phyloP scores from a whole-genome alignment of 2,329 filamentous ascomycete species.

The Fusarium sublunatum region DNA sequence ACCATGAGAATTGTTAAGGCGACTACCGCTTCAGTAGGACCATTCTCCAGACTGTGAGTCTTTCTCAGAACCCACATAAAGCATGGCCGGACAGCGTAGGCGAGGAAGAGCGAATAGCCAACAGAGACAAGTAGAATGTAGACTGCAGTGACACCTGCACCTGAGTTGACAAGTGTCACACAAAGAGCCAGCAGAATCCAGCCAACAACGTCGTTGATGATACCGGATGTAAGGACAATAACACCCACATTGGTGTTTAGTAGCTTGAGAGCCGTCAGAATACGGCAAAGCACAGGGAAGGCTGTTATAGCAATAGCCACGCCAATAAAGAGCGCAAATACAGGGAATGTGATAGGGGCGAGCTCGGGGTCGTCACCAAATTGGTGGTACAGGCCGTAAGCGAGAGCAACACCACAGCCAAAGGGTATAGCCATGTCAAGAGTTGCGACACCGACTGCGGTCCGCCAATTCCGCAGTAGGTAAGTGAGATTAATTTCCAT shows the following conservation, averaged over 20 bases:
- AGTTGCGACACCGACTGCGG: conserved; percentile 80
- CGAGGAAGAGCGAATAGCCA: conserved; percentile 80
- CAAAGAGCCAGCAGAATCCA: conserved; percentile 95
- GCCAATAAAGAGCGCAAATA: conserved; percentile 81
- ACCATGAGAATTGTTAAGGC: conserved; percentile 83
- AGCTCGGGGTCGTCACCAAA: conserved; percentile 64
- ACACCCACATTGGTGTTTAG: conserved; percentile 85
- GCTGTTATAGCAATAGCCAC: conserved; percentile 93
- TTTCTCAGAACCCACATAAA: conserved; percentile 80
- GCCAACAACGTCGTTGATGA: conserved; percentile 80
- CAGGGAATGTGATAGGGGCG: conserved; percentile 60
- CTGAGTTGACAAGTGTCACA: conserved; percentile 91
- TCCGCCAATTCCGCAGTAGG: conserved; percentile 82
- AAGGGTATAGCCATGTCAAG: conserved; percentile 87
- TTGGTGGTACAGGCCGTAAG: conserved; percentile 81
- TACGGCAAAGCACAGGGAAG: conserved; percentile 92
- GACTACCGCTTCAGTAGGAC: conserved; percentile 86
- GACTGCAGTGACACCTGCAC: conserved; percentile 82
- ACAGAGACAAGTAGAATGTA: conserved; percentile 82
- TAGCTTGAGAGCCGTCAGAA: conserved; percentile 89
- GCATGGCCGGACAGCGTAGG: conserved; percentile 76
- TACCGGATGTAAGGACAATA: conserved; percentile 88
- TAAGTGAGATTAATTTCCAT: conserved; percentile 82
- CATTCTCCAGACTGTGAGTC: conserved; percentile 84
- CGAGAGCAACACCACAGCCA: conserved; percentile 81